phyloP scores from a whole-genome alignment of 2,329 filamentous ascomycete species.

The Nothophoma quercina region DNA sequence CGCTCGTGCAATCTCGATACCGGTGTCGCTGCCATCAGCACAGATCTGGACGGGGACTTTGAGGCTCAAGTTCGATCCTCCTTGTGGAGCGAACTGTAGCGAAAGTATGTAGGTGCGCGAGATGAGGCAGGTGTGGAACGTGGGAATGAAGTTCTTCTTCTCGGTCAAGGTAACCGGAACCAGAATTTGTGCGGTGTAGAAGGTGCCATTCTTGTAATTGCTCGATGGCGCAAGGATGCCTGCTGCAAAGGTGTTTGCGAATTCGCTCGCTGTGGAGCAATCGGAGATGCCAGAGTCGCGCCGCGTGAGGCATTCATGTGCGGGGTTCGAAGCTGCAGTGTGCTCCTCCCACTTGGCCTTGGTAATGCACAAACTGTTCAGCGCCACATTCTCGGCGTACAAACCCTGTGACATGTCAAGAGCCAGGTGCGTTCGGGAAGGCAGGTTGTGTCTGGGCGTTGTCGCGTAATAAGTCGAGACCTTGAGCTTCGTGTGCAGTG shows the following conservation, averaged over 20 bases:
- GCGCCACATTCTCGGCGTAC: constrained; percentile 60
- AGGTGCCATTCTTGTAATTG: constrained; percentile 54
- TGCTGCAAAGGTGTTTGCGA: constrained; percentile 29
- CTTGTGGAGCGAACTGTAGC: constrained; percentile 61
- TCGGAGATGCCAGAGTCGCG: constrained; percentile 54
- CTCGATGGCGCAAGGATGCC: constrained; percentile 47
- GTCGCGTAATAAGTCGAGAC: constrained; percentile 65
- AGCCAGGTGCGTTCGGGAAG: constrained; percentile 52
- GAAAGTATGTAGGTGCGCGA: constrained; percentile 70
- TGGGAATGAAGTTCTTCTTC: constrained; percentile 70
- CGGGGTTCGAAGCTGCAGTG: constrained; percentile 40
- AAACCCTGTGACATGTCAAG: constrained; percentile 59
- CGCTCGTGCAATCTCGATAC: constrained; percentile 42
- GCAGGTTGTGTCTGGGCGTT: constrained; percentile 59
- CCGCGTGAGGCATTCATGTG: constrained; percentile 34
- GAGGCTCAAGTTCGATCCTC: constrained; percentile 46
- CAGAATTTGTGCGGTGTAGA: constrained; percentile 69
- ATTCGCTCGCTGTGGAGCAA: constrained; percentile 35
- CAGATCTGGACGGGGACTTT: constrained; percentile 58
- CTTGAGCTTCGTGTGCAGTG: constrained; percentile 63
- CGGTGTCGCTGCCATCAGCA: constrained; percentile 46
- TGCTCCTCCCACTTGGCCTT: constrained; percentile 66
- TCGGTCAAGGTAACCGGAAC: constrained; percentile 69
- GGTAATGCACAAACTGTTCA: constrained; percentile 64
- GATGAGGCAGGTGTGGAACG: constrained; percentile 73